Evolutionary conservation across 176 grass and related monocot genomes (phyloP), one percentile per base, ranked within the genome.

Genomic region (Areca catechu): DNA sequence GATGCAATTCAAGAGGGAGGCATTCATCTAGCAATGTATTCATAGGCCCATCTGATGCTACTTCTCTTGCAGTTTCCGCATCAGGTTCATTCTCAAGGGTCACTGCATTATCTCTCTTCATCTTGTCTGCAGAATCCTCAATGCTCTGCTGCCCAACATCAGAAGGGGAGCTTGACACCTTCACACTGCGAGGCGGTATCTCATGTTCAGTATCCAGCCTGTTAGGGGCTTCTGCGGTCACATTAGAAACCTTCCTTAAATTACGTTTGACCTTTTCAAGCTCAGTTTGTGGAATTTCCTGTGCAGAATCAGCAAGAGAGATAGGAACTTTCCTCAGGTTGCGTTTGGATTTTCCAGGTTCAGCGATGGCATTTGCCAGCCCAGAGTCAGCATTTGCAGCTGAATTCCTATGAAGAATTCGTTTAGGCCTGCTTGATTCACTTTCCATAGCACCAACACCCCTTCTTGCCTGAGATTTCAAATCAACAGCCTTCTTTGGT

Each of bases 251-350:
- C 75, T 91, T 97, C 67, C 84, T 82, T 57, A 97, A 83, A 58
- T 72, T 97, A 28, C 77, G 79, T 65, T 97, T 97, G 57, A 91
- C 93, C 71, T 87, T 91, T 60, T 97, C 93, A 50, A 97, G 83
- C 72, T 97, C 93, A 63, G 80, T 85, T 71, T 90, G 76, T 54
- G 82, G 75, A 65, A 71, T 77, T 54, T 88, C 87, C 65, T 79
- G 87, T 22, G 68, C 66, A 57, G 81, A 75, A 64, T 91, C 86
- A 67, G 50, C 57, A 67, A 63, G 23, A 24, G 53, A 53, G 16
- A 22, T 66, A 56, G 67, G 54, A 0, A 73, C 37, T 65, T 83
- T 95, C 63, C 65, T 82, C 50, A 50, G 16, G 52, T 81, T 87
- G 21, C 72, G 68, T 79, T 79, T 88, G 48, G 54, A 58, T 82